phyloP scores from a whole-genome alignment of 495 filamentous ascomycete species.

The Daldinia loculata region DNA sequence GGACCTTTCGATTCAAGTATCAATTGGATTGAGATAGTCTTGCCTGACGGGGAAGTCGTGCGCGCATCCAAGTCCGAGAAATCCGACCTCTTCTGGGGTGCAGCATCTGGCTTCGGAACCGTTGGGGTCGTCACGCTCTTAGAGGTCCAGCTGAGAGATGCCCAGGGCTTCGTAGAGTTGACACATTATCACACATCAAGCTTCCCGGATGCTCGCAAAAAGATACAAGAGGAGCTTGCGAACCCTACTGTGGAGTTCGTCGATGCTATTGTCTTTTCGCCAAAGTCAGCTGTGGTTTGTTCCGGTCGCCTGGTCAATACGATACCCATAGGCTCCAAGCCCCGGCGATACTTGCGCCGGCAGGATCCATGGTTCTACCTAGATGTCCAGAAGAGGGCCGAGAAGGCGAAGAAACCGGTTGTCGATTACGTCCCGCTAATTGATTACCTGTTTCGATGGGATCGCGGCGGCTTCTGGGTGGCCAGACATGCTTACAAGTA shows the following conservation, averaged over 20 bases:
- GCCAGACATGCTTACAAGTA: slow-evolving; percentile 61
- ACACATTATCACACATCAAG: slow-evolving; percentile 57
- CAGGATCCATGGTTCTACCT: slow-evolving; percentile 64
- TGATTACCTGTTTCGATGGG: slow-evolving; percentile 70
- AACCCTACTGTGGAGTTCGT: slow-evolving; percentile 54
- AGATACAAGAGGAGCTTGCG: slow-evolving; percentile 43
- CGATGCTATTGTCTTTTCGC: slow-evolving; percentile 61
- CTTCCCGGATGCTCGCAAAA: slow-evolving; percentile 44
- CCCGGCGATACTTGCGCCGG: slow-evolving; percentile 52
- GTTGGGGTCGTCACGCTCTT: slow-evolving; percentile 66
- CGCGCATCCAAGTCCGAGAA: slow-evolving; percentile 50
- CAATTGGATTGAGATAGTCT: slow-evolving; percentile 66
- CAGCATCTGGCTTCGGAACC: slow-evolving; percentile 66
- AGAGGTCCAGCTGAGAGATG: slow-evolving; percentile 62
- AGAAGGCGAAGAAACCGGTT: slow-evolving; percentile 14
- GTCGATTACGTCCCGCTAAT: slow-evolving; percentile 53
- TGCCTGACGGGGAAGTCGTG: slow-evolving; percentile 61
- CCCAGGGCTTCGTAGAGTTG: slow-evolving; percentile 61
- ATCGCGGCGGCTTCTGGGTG: slow-evolving; percentile 69
- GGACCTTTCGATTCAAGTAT: slow-evolving; percentile 68
- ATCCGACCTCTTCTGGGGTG: slow-evolving; percentile 65
- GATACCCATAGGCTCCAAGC: slow-evolving; percentile 39
- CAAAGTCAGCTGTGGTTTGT: slow-evolving; percentile 58
- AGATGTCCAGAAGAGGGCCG: slow-evolving; percentile 48
- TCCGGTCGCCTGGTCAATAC: slow-evolving; percentile 57